These are phyloP conservation scores for Globisporangium echinulatum DNA, from an alignment of 352 stramenopile species.

Conservation along the genomic window DNA sequence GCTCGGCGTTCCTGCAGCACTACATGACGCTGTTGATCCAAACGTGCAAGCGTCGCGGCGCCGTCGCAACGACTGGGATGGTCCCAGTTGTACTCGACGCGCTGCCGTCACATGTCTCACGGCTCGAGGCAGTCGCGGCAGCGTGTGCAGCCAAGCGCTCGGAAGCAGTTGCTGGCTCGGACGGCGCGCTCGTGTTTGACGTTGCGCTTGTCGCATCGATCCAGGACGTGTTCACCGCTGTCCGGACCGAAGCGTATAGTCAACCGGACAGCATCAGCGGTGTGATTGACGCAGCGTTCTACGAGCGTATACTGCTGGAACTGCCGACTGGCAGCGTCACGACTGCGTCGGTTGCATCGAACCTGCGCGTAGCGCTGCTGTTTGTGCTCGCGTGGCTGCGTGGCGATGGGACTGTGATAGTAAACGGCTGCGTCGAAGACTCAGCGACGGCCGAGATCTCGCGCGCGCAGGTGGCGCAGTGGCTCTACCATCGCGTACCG, in stretches of 20 bases:
- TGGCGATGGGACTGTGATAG: constrained; percentile 85
- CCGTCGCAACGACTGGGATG: constrained; percentile 95
- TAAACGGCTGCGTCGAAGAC: constrained; percentile 93
- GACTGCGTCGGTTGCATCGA: constrained; percentile 70
- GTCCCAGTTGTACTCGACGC: constrained; percentile 92
- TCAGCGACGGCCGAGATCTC: constrained; percentile 93
- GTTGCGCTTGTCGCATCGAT: constrained; percentile 78
- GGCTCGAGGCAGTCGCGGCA: constrained; percentile 66
- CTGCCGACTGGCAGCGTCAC: constrained; percentile 65
- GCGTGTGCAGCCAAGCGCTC: constrained; percentile 80
- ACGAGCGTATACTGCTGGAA: constrained; percentile 41
- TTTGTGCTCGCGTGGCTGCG: constrained; percentile 91
- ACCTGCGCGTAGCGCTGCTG: constrained; percentile 83
- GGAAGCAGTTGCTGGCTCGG: constrained; percentile 86
- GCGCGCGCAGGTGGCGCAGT: constrained; percentile 89
- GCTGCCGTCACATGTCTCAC: constrained; percentile 58
- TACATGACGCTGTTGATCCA: constrained; percentile 93
- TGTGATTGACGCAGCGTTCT: constrained; percentile 25
- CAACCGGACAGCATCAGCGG: not conserved
- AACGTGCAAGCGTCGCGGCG: constrained; percentile 90
- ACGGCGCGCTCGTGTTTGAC: constrained; percentile 94
- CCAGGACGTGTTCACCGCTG: constrained; percentile 22
- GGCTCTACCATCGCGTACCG: constrained; percentile 52
- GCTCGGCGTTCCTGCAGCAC: constrained; percentile 55
- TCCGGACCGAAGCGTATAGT: not conserved